Conservation (phyloP, 805 yeast genomes). For the Middelhovenomyces tepae region DNA sequence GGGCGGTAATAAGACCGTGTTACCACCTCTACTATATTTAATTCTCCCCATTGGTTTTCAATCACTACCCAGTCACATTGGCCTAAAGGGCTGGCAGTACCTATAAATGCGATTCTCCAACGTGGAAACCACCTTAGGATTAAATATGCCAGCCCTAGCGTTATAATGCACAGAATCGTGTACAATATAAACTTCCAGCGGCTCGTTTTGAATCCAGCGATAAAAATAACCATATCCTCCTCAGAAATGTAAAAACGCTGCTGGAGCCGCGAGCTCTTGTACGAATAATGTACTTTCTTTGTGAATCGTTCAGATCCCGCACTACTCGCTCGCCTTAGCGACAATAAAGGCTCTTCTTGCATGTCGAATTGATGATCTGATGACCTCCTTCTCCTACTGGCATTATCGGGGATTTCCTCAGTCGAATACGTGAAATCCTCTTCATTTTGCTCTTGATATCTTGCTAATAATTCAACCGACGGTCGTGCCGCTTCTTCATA, state of each 20-base stretch:
- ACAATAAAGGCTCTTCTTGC: slow-evolving; percentile 5
- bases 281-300: slow-evolving; percentile 1
- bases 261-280: slow-evolving; percentile 21
- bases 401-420: slow-evolving; percentile 4
- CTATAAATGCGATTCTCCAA: slow-evolving; percentile 58
- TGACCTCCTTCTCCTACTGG: slow-evolving; percentile 10
- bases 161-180: slow-evolving; percentile 42
- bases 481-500: slow-evolving; percentile 5
- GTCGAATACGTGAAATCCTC: slow-evolving; percentile 4
- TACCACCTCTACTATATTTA: slow-evolving; percentile 48
- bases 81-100: slow-evolving; percentile 59
- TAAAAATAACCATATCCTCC: slow-evolving; percentile 89
- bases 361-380: slow-evolving; percentile 11
- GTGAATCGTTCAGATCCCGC: background rate
- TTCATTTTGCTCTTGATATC: too few relatives aligned
- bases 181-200: slow-evolving; percentile 39
- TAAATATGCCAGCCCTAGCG: slow-evolving; percentile 68
- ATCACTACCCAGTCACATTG: slow-evolving; percentile 87
- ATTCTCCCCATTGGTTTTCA: slow-evolving; percentile 89
- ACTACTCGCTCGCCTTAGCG: background rate
- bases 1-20: slow-evolving; percentile 61
- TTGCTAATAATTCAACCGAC: slow-evolving; percentile 6
- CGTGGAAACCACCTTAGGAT: slow-evolving; percentile 81
- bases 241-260: slow-evolving; percentile 92
- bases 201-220: slow-evolving; percentile 75